Evolutionary conservation across 441 rosid genomes (phyloP), one percentile per base, ranked within the genome.

Genomic region (Daphne laureola): DNA sequence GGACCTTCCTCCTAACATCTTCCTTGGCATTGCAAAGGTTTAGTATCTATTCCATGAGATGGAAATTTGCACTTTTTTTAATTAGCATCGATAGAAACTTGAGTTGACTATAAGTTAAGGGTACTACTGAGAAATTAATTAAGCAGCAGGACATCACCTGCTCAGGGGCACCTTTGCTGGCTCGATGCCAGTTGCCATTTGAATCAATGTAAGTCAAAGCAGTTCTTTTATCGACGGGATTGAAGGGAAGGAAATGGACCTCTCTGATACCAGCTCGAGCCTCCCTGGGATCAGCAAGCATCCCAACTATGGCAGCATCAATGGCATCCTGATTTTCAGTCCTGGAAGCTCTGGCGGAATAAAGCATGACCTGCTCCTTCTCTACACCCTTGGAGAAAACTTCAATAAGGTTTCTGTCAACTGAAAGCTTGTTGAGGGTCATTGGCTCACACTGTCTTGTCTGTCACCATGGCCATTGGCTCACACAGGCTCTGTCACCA

Each of bases 201-300:
- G 76, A 75, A 63, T 86, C 93, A 9, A 90, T 63, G 65, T 86
- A 88, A 14, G 96, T 88, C 57, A 86, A 70, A 56, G 95, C 96
- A 13, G 96, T 88, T 67, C 95, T 88, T 73, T 88, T 86, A 59
- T 88, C 96, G 5, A 81, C 95, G 1, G 82, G 96, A 50, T 88
- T 88, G 72, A 88, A 88, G 18, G 96, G 96, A 54, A 88, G 50
- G 63, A 86, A 88, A 63, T 86, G 96, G 67, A 86, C 63, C 72
- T 84, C 97, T 43, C 82, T 53, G n/a, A 80, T 55, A 54, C 89
- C 87, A 50, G 89, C 84, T 57, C 97, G 68, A 54, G 97, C 94
- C 90, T 90, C 97, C 68, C 79, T 90, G 14, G 95, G 95, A 67
- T 90, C 96, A 27, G 90, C 94, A 66, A 90, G 94, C 97, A 87